Conservation (phyloP, 768 basidiomycete species). For the Mycena crocata region DNA sequence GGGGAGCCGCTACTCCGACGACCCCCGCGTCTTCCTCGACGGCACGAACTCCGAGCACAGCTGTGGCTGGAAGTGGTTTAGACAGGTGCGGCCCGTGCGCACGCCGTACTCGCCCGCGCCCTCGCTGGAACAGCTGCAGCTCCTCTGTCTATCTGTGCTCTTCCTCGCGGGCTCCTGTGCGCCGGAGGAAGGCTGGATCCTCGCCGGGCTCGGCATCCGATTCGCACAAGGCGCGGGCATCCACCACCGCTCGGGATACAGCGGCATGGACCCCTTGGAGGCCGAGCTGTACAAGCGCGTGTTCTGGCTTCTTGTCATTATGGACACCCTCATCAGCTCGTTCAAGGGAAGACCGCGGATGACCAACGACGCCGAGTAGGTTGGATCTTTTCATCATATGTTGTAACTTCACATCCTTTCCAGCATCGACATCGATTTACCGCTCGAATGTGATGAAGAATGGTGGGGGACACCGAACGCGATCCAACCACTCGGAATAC, state of each 20-base stretch:
- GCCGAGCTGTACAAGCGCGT: slow-evolving; percentile 71
- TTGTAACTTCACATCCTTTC: slow-evolving; percentile 2
- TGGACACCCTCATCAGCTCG: slow-evolving; percentile 50
- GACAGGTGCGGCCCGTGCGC: slow-evolving; percentile 62
- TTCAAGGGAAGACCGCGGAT: slow-evolving; percentile 73
- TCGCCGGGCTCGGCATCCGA: slow-evolving; percentile 68
- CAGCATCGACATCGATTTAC: slow-evolving; percentile 74
- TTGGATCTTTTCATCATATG: slow-evolving; percentile 1
- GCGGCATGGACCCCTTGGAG: slow-evolving; percentile 48
- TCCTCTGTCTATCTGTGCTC: slow-evolving; percentile 46
- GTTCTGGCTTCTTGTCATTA: slow-evolving; percentile 56
- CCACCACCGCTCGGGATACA: slow-evolving; percentile 58
- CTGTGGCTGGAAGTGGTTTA: slow-evolving; percentile 70
- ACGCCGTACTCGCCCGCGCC: slow-evolving; percentile 62
- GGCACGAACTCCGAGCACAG: slow-evolving; percentile 55
- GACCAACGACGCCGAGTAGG: slow-evolving; percentile 77
- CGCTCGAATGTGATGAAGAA: slow-evolving; percentile 65
- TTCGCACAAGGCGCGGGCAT: slow-evolving; percentile 72
- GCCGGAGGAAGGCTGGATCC: slow-evolving; percentile 65
- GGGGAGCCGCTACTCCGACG: slow-evolving; percentile 69
- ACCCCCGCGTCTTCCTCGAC: slow-evolving; percentile 48
- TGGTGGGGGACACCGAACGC: slow-evolving; percentile 59
- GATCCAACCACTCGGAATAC: slow-evolving; percentile 67
- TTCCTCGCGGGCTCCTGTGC: slow-evolving; percentile 29
- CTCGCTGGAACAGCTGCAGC: slow-evolving; percentile 46